Evolutionary conservation across 257 asterid genomes (phyloP).

Genomic region (Nicotiana noctiflora): DNA sequence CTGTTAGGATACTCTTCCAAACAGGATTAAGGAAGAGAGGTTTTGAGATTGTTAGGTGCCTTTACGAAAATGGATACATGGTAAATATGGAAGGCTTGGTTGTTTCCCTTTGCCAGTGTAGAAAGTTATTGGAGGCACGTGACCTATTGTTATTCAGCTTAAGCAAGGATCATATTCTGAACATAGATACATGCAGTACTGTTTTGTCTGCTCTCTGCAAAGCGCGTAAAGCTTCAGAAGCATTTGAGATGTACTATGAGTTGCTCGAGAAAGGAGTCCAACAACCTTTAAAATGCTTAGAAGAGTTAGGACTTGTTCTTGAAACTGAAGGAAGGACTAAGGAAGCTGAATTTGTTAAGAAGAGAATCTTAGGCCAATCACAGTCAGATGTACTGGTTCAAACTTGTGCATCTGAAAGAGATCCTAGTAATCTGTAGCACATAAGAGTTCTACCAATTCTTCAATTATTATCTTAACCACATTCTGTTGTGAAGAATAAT

Average conservation of each 20-base stretch:
- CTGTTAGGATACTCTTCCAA: constrained; percentile 36
- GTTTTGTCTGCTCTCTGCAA: constrained; percentile 49
- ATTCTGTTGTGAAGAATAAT: neutral
- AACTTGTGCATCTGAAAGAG: neutral
- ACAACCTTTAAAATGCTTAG: constrained; percentile 49
- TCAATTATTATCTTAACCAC: neutral
- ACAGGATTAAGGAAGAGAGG: constrained; percentile 35
- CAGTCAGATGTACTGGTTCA: constrained; percentile 5
- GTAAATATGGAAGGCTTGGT: constrained; percentile 45
- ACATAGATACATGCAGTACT: constrained; percentile 20
- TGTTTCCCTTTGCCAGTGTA: constrained; percentile 42
- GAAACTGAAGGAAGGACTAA: constrained; percentile 51
- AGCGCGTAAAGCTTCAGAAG: constrained; percentile 33
- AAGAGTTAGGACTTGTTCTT: constrained; percentile 42
- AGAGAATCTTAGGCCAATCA: constrained; percentile 37
- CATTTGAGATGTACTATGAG: constrained; percentile 60
- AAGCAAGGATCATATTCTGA: constrained; percentile 40
- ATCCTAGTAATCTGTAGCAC: neutral
- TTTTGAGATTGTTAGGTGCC: constrained; percentile 35
- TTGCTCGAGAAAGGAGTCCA: constrained; percentile 48
- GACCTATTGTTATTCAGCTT: constrained; percentile 41
- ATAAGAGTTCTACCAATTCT: neutral
- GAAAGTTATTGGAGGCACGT: constrained; percentile 41
- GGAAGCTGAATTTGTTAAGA: constrained; percentile 72
- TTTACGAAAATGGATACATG: constrained; percentile 48